Evolutionary conservation across 2,329 filamentous ascomycete genomes (phyloP).

Genomic region (Sarocladiaceae sp.): DNA sequence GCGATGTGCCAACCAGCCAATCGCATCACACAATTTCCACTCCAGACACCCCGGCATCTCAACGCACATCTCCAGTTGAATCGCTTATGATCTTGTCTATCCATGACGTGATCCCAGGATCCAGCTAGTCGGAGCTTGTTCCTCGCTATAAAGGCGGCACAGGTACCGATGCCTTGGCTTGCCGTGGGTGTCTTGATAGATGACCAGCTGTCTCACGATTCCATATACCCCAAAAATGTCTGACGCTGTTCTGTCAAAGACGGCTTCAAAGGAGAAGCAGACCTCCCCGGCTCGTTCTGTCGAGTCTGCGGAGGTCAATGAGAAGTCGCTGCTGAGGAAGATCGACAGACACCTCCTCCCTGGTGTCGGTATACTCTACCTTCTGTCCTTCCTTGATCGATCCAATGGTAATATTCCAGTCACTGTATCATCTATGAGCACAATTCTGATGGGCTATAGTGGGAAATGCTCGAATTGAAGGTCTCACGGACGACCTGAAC

Average conservation of each 20-base stretch:
- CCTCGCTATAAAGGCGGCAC: too few relatives aligned
- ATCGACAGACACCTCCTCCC: constrained; percentile 46
- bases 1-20: background rate
- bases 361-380: constrained; percentile 47
- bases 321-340: constrained; percentile 52
- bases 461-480: constrained; percentile 52
- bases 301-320: constrained; percentile 33
- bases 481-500: constrained; percentile 42
- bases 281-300: background rate
- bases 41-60: background rate
- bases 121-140: too few relatives aligned
- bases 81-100: background rate
- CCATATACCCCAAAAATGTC: background rate
- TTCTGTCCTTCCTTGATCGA: constrained; percentile 50
- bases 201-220: background rate
- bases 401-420: constrained; percentile 44
- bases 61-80: background rate
- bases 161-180: too few relatives aligned
- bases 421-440: constrained; percentile 18
- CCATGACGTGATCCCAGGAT: background rate
- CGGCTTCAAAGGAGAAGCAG: background rate
- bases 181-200: too few relatives aligned
- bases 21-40: background rate
- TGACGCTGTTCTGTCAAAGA: background rate
- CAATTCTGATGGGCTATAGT: constrained; percentile 32